Evolutionary conservation across 495 filamentous ascomycete genomes (phyloP).

Genomic region (Trichoderma erinaceum): DNA sequence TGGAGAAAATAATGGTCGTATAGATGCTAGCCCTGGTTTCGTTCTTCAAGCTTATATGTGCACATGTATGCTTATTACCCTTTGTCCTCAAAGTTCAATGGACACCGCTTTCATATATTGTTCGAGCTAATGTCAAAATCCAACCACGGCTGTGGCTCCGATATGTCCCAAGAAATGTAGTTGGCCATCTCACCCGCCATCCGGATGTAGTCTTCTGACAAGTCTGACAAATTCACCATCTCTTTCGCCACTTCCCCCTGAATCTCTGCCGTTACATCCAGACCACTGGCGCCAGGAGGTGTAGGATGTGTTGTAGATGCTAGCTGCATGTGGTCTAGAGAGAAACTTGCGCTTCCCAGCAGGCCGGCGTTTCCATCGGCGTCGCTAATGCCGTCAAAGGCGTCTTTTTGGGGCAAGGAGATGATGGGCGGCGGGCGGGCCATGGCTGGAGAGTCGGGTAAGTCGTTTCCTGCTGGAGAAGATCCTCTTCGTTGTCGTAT

Average conservation of each 20-base stretch:
- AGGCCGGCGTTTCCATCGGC: background rate
- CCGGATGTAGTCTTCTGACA: constrained; percentile 15
- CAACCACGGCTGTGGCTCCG: constrained; percentile 15
- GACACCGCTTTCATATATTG: background rate
- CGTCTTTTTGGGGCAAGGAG: background rate
- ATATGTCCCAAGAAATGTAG: constrained; percentile 17
- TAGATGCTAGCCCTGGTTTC: background rate
- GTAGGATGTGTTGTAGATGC: constrained; percentile 9
- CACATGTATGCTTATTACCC: background rate
- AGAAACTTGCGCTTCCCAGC: background rate
- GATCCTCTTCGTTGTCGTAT: background rate
- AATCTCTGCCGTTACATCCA: background rate
- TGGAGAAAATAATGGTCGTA: background rate
- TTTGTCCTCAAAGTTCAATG: background rate
- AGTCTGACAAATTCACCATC: background rate
- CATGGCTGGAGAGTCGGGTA: background rate
- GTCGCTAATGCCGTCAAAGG: background rate
- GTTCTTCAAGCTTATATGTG: background rate
- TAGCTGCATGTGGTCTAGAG: constrained; percentile 2
- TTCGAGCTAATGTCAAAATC: constrained; percentile 16
- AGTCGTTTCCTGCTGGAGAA: constrained; percentile 5
- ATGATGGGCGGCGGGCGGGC: constrained; percentile 5
- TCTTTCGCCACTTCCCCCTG: background rate
- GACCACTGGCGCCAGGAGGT: background rate
- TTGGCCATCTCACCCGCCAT: constrained; percentile 17